phyloP scores from a whole-genome alignment of 164 flowering plant species.

The Dillenia suffruticosa region DNA sequence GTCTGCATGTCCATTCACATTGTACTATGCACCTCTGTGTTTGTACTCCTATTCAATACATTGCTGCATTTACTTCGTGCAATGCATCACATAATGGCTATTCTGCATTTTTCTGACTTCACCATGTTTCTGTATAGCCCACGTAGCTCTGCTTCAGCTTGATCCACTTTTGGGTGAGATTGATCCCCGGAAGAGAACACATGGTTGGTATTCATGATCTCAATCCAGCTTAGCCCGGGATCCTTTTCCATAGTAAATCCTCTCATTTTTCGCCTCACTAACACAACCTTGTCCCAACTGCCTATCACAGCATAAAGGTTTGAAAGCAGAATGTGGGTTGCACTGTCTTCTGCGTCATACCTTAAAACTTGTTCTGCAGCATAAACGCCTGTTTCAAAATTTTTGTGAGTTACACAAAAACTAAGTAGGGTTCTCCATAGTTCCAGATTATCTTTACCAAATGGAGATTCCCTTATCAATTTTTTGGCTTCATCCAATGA shows the following conservation, averaged over 20 bases:
- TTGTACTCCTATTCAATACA: too few relatives aligned
- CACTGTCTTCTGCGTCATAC: slow-evolving; percentile 50
- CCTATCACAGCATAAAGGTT: slow-evolving; percentile 70
- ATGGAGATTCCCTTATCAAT: slow-evolving; percentile 48
- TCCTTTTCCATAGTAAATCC: slow-evolving; percentile 49
- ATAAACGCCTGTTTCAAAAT: slow-evolving; percentile 43
- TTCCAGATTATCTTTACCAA: slow-evolving; percentile 23
- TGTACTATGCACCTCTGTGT: too few relatives aligned
- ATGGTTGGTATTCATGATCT: slow-evolving; percentile 32
- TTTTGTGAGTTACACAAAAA: slow-evolving; percentile 41
- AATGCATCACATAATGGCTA: too few relatives aligned
- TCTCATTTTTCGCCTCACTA: slow-evolving; percentile 60
- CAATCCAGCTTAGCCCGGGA: slow-evolving; percentile 92
- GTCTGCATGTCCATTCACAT: too few relatives aligned
- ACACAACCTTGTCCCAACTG: slow-evolving; percentile 65
- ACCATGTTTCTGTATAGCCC: slow-evolving; percentile 42
- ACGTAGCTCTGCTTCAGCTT: slow-evolving; percentile 36
- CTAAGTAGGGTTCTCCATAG: slow-evolving; percentile 83
- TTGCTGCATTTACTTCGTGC: too few relatives aligned
- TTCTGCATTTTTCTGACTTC: slow-evolving; percentile 5
- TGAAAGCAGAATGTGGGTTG: slow-evolving; percentile 56
- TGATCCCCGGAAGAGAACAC: slow-evolving; percentile 62
- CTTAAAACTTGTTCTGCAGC: slow-evolving; percentile 61
- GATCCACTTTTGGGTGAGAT: slow-evolving; percentile 33
- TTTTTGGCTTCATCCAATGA: slow-evolving; percentile 60